These are phyloP conservation scores for Cystobasidium pallidum DNA, from an alignment of 1,284 basidiomycete species.

Conservation along the genomic window DNA sequence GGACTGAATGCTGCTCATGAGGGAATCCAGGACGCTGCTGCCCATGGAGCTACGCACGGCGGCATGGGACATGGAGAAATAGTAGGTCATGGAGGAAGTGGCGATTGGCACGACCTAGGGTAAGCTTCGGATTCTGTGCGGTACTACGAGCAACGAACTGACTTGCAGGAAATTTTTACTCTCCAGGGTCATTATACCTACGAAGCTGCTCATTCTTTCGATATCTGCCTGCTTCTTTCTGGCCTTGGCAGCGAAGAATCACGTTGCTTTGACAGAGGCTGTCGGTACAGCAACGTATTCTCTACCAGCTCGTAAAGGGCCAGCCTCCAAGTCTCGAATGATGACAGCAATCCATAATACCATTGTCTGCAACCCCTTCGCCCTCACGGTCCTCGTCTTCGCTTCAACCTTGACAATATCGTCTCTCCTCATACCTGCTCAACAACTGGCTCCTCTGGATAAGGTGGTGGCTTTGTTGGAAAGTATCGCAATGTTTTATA, in stretches of 20 bases:
- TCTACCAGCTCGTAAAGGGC: slow-evolving; percentile 26
- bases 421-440: slow-evolving; percentile 37
- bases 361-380: slow-evolving; percentile 60
- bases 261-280: slow-evolving; percentile 66
- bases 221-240: slow-evolving; percentile 56
- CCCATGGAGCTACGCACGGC: slow-evolving; percentile 51
- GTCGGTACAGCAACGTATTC: slow-evolving; percentile 41
- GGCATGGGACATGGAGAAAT: slow-evolving; percentile 50
- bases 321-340: slow-evolving; percentile 26
- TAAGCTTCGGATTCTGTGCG: not conserved
- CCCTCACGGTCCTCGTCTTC: slow-evolving; percentile 57
- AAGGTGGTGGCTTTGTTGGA: slow-evolving; percentile 73
- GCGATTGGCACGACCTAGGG: slow-evolving; percentile 46
- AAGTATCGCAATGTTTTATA: slow-evolving; percentile 72
- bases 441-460: slow-evolving; percentile 63
- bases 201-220: slow-evolving; percentile 65
- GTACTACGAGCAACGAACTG: not conserved
- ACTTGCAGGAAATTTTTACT: not conserved
- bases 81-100: slow-evolving; percentile 15
- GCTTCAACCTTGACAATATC: slow-evolving; percentile 45
- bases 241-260: slow-evolving; percentile 67
- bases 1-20: slow-evolving; percentile 18
- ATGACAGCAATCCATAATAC: slow-evolving; percentile 23
- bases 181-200: slow-evolving; percentile 72
- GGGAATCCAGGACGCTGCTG: slow-evolving; percentile 39